These are phyloP conservation scores for Candida vaughaniae DNA, from an alignment of 805 yeast species.

Conservation along the genomic window DNA sequence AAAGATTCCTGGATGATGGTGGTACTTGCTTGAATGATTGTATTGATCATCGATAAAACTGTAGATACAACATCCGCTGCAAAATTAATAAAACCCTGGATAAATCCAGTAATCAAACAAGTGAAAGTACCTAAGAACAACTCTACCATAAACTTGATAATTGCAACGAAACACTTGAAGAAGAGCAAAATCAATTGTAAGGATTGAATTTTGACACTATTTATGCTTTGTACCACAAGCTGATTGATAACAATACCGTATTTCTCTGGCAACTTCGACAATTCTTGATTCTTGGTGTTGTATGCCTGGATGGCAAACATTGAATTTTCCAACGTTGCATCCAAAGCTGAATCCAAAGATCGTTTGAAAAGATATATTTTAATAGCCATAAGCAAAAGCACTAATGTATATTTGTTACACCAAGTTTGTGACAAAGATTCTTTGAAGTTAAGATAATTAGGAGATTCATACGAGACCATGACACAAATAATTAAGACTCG, in stretches of 20 bases:
- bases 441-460: constrained; percentile 14
- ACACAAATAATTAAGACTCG: too few relatives aligned
- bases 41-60: constrained; percentile 57
- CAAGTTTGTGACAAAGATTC: constrained; percentile 57
- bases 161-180: constrained; percentile 34
- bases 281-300: constrained; percentile 1
- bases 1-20: constrained; percentile 10
- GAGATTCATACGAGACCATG: too few relatives aligned
- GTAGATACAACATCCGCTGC: constrained; percentile 75
- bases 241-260: constrained; percentile 7
- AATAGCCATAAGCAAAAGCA: constrained; percentile 52
- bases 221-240: constrained; percentile 5
- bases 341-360: constrained; percentile 25
- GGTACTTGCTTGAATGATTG: constrained; percentile 45
- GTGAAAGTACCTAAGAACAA: constrained; percentile 82
- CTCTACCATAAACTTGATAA: constrained; percentile 66
- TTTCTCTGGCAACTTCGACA: constrained; percentile 7
- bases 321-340: constrained; percentile 2
- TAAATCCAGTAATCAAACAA: constrained; percentile 72
- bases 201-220: constrained; percentile 7
- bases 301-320: constrained; percentile 3
- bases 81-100: constrained; percentile 68
- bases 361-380: constrained; percentile 59
- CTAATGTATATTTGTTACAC: constrained; percentile 63
- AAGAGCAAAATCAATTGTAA: constrained; percentile 7